phyloP scores from a whole-genome alignment of 164 flowering plant species.

The Piper longum region DNA sequence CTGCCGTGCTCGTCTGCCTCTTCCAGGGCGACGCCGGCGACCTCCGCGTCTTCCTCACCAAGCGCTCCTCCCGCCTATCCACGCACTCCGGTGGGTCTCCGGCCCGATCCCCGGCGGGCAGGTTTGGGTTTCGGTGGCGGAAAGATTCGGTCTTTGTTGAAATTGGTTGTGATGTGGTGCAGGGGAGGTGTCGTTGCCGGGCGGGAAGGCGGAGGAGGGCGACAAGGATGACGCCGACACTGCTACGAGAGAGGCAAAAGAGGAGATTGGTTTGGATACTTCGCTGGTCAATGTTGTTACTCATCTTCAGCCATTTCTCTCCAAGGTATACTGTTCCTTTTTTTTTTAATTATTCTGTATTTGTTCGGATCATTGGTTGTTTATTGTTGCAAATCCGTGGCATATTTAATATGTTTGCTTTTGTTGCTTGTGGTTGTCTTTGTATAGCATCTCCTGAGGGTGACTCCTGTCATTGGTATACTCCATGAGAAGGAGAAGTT shows the following conservation, averaged over 20 bases:
- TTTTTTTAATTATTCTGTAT: too few species aligned
- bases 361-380: neutral
- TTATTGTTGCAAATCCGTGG: neutral
- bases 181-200: conserved; percentile 96
- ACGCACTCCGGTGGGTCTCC: conserved; percentile 37
- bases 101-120: too few species aligned
- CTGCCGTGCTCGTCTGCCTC: conserved; percentile 43
- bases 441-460: conserved; percentile 15
- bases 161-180: conserved; percentile 1
- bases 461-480: conserved; percentile 76
- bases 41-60: conserved; percentile 45
- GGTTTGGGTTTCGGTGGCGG: too few species aligned
- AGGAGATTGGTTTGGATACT: conserved; percentile 92
- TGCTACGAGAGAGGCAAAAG: conserved; percentile 80
- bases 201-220: conserved; percentile 84
- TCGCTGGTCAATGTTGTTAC: conserved; percentile 66
- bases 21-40: conserved; percentile 41
- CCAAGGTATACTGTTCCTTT: conserved; percentile 38
- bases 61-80: conserved; percentile 44
- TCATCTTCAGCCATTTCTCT: conserved; percentile 63
- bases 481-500: conserved; percentile 49
- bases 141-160: too few species aligned
- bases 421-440: neutral
- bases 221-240: conserved; percentile 64
- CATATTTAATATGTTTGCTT: neutral